Percentiles rank a stretch among this genome's conserved stretches.
Evolutionary conservation across 1,139 yeast species (phyloP).

Genomic region (Lodderomyces pseudojiufengensis): DNA sequence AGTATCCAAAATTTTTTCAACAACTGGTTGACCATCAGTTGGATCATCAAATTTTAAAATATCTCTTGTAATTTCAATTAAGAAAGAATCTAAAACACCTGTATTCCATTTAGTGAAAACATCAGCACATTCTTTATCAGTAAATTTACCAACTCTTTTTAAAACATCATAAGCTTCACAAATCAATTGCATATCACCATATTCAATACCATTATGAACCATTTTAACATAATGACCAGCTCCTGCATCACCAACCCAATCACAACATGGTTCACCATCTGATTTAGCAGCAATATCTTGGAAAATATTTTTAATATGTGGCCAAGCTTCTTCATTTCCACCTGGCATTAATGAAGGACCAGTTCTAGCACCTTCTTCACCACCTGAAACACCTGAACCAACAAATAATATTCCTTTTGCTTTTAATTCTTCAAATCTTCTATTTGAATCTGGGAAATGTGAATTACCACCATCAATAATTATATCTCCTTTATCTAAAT

Average conservation of each 20-base stretch:
- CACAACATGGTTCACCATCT: conserved; percentile 99
- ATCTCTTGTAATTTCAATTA: conserved; percentile 95
- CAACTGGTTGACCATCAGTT: conserved; percentile 84
- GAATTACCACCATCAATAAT: conserved; percentile 99
- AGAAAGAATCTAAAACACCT: conserved; percentile 96
- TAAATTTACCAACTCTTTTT: conserved; percentile 90
- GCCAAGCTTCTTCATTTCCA: conserved; percentile 98
- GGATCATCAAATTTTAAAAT: conserved; percentile 84
- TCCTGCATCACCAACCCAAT: conserved; percentile 99
- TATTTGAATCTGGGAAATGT: conserved; percentile 97
- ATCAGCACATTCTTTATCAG: conserved; percentile 89
- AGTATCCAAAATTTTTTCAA: conserved; percentile 92
- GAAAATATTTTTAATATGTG: conserved; percentile 94
- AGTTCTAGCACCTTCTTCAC: conserved; percentile 99
- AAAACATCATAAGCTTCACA: conserved; percentile 95
- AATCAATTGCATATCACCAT: conserved; percentile 99
- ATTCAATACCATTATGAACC: conserved; percentile 99
- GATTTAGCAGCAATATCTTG: conserved; percentile 94
- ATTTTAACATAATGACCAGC: conserved; percentile 98
- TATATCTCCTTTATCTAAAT: conserved; percentile 94
- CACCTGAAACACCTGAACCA: conserved; percentile 99
- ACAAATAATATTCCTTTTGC: conserved; percentile 86
- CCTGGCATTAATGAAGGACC: conserved; percentile 99
- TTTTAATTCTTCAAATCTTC: conserved; percentile 89
- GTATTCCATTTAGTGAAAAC: conserved; percentile 93